Evolutionary conservation across 2,329 filamentous ascomycete species (phyloP), one percentile per base, ranked within the genome.

Genomic region (Colletotrichum shisoi): DNA sequence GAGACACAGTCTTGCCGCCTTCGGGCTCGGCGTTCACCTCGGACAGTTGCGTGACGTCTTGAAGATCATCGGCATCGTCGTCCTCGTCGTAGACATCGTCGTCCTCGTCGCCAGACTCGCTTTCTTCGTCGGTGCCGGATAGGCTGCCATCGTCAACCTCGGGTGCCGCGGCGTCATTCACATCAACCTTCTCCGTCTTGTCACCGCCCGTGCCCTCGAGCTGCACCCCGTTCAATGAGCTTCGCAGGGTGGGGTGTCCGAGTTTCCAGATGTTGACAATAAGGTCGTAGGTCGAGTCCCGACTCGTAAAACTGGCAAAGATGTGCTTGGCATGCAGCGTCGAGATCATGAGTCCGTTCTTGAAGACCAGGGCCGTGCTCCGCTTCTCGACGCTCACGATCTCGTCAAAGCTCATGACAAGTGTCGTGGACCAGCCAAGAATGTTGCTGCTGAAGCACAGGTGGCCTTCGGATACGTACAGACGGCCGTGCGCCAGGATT

Each of bases 401-500:
- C 78, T 99, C 95, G 75, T 99, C 95, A 76, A 99, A 99, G 77
- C 93, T 96, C 82, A 99, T 97, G 59, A 99, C 94, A 48, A 99
- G 83, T 1, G 95, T 99, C 0, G 95, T 99, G 24, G 96, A 91
- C 95, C 95, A 99, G 61, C 95, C 95, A 53, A 99, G 87, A 71
- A 99, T 99, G 76, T 99, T 99, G 82, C 95, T 98, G 74, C 94
- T 97, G 79, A 99, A 99, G 81, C 95, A 99, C 53, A 99, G 88
- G 76, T 99, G 94, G 12, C 94, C 94, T 79, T 99, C 95, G 0
- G 95, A 98, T 48, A 99, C 92, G 74, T 99, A 99, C 15, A 99
- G 85, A 46, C 95, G 87, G 6, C 95, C 95, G 72, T 97, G 95
- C 7, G 96, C 88, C 42, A 99, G 86, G 68, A 99, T 99, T 75